phyloP scores from a whole-genome alignment of 1,284 basidiomycete species.

The Austroboletus niveus region DNA sequence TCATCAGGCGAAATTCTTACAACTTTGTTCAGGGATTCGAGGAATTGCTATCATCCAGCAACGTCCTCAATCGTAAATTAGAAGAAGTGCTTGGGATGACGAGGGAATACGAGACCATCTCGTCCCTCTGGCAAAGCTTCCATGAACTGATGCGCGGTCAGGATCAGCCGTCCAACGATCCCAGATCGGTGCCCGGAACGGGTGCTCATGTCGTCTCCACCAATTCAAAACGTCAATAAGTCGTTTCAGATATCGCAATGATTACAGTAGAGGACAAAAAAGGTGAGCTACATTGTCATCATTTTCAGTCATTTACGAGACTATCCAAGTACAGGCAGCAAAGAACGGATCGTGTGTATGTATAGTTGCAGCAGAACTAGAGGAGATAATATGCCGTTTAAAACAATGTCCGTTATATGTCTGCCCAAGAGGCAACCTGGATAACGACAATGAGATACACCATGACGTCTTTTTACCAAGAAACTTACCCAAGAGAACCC shows the following conservation, averaged over 20 bases:
- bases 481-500: constrained; percentile 86
- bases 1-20: neutral
- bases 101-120: constrained; percentile 89
- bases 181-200: constrained; percentile 53
- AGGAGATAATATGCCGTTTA: constrained; percentile 33
- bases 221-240: constrained; percentile 18
- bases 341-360: constrained; percentile 31
- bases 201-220: constrained; percentile 61
- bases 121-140: constrained; percentile 83
- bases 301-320: constrained; percentile 36
- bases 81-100: constrained; percentile 93
- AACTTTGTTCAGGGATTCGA: constrained; percentile 76
- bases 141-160: constrained; percentile 72
- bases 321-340: constrained; percentile 52
- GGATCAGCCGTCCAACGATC: constrained; percentile 35
- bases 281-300: constrained; percentile 24
- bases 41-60: constrained; percentile 81
- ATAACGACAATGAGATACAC: neutral
- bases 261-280: constrained; percentile 14
- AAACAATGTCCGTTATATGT: constrained; percentile 44
- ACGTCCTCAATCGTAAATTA: constrained; percentile 87
- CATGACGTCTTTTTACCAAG: neutral
- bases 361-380: constrained; percentile 37
- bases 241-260: constrained; percentile 8
- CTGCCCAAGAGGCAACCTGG: constrained; percentile 73